phyloP scores from a whole-genome alignment of 202 grass and related monocot genomes.

The Carex sylvatica region DNA sequence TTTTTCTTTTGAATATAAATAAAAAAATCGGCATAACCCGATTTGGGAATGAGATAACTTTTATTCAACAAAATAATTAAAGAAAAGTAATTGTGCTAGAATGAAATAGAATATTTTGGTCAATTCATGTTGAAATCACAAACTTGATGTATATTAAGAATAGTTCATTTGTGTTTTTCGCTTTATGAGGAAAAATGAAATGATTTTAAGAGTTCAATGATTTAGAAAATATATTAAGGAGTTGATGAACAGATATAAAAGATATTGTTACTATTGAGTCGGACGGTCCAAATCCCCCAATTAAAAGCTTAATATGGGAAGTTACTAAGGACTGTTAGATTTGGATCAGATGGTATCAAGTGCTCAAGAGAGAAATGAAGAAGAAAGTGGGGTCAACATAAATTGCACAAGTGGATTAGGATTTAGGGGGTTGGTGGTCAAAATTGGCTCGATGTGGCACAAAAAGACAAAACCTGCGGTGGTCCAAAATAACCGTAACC shows the following conservation, averaged over 20 bases:
- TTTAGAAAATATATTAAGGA: too few species aligned
- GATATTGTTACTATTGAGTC: too few species aligned
- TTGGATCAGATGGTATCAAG: background rate
- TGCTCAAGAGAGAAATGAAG: background rate
- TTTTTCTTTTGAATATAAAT: too few species aligned
- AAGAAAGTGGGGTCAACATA: background rate
- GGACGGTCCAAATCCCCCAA: too few species aligned
- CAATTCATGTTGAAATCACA: too few species aligned
- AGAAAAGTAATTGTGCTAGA: too few species aligned
- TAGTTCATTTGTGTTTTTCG: background rate
- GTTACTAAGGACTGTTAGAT: background rate
- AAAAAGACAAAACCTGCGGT: slow-evolving; percentile 26
- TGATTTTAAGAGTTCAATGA: background rate
- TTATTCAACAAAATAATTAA: too few species aligned
- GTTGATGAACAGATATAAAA: too few species aligned
- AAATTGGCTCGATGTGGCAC: slow-evolving; percentile 22
- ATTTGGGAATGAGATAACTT: too few species aligned
- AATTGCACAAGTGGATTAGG: background rate
- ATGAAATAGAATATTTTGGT: too few species aligned
- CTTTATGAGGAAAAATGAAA: background rate
- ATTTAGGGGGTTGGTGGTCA: slow-evolving; percentile 12
- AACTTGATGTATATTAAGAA: background rate
- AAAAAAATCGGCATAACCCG: too few species aligned
- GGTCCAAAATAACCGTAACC: slow-evolving; percentile 38
- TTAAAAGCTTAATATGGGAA: too few species aligned